A percentile compares a stretch with the other conserved stretches of the same genome.
These are phyloP conservation scores for Aspergillus puulaauensis DNA, from an alignment of 2,329 filamentous ascomycete genomes.

Conservation along the genomic window DNA sequence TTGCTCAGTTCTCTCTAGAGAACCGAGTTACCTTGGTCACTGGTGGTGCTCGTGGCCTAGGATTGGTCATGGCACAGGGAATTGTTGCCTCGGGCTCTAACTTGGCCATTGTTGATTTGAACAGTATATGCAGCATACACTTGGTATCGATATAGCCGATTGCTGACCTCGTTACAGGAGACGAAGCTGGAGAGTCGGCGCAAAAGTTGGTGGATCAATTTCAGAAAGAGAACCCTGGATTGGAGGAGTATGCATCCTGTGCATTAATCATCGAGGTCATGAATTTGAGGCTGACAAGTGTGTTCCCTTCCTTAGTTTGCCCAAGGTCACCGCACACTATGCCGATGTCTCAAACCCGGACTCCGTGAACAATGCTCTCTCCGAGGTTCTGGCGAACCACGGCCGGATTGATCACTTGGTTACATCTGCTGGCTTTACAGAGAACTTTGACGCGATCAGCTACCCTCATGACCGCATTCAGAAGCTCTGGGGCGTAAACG, in stretches of 20 bases:
- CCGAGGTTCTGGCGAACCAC: conserved; percentile 68
- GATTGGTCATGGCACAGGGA: conserved; percentile 89
- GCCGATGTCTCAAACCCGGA: conserved; percentile 79
- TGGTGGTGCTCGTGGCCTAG: conserved; percentile 83
- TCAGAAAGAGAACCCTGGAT: conserved; percentile 73
- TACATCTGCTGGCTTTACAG: conserved; percentile 93
- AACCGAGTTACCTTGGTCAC: conserved; percentile 82
- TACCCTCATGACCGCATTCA: conserved; percentile 90
- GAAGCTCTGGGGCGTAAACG: conserved; percentile 93
- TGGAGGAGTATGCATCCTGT: conserved; percentile 56
- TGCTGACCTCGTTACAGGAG: conserved; percentile 54
- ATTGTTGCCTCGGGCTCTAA: conserved; percentile 85
- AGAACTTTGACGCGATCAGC: conserved; percentile 88
- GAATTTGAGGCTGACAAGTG: not conserved
- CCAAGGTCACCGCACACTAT: conserved; percentile 85
- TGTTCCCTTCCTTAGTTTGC: conserved; percentile 52
- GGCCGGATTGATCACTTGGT: conserved; percentile 88
- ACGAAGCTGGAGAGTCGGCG: conserved; percentile 79
- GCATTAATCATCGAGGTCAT: not conserved
- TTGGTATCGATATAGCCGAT: not conserved
- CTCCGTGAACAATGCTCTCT: conserved; percentile 73
- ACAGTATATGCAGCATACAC: conserved; percentile 61
- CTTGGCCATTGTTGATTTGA: conserved; percentile 89
- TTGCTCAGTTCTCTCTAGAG: conserved; percentile 83
- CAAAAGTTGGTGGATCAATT: conserved; percentile 72